Evolutionary conservation across 345 rosid species (phyloP), one percentile per base, ranked within the genome.

Genomic region (Murraya koenigii): DNA sequence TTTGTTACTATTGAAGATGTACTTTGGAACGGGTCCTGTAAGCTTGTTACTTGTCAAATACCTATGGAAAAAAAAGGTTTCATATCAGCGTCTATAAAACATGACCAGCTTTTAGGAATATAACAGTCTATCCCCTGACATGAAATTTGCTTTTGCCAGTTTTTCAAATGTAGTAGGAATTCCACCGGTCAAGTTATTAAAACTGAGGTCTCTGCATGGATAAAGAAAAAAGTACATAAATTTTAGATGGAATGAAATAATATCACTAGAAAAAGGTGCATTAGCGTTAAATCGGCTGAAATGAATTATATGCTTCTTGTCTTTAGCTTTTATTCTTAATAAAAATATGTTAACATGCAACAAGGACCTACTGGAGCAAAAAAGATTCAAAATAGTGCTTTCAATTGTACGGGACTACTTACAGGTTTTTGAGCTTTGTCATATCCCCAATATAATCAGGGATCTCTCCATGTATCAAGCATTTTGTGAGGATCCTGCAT

Each of bases 141-240:
- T 74, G 85, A 90, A 93, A 80, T 94, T 93, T 15, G 82, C 85
- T 87, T 87, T 93, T 67, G 75, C 78, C 77, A 88, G 69, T 8
- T 74, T 69, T 49, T 63, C 66, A 78, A 93, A 94, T 15, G 93
- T 82, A 54, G 80, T 2, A 4, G 97, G 97, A 86, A 94, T 85
- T 83, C 85, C 84, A 71, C 97, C 95, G 17, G 84, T 90, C 77
- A 94, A 77, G 75, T 80, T 86, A 77, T 94, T 94, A 81, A 88
- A 93, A 82, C 95, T 94, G 74, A 94, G 89, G 81, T 94, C 98
- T 78, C 97, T 94, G 82, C 87, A 90, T 7, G 19, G 67, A 75
- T 15, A 71, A 61, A 83, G 28, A n/a, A 69, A 78, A 66, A 14
- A 56, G 11, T 9, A 44, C 5, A 62, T 5, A 61, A 69, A 60